Evolutionary conservation across 805 yeast species (phyloP), one percentile per base, ranked within the genome.

Genomic region (Ogataea saltuana): DNA sequence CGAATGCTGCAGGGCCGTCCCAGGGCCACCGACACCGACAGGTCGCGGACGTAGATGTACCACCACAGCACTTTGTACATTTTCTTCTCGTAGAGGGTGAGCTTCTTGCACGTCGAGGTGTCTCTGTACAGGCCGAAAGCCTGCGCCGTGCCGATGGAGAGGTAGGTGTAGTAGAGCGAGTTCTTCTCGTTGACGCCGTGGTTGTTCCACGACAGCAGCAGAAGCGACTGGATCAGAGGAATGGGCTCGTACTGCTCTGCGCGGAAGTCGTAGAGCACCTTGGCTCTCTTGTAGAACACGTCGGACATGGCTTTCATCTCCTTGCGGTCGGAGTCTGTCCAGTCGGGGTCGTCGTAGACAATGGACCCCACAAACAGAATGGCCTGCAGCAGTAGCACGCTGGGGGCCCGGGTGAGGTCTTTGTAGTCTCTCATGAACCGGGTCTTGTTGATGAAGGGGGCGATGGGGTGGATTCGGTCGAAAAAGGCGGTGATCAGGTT

Each of bases 1-100:
- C 81, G 83, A 39, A 85, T 81, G 45, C 71, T 70, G 3, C 75
- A 63, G 0, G 91, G 90, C 38, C 90, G 68, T n/a, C 90, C 93
- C 60, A 81, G 76, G 40, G 78, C 69, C 48, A 84, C 83, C 6
- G 50, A 45, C 2, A 49, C 40, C 6, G 45, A 23, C 12, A 45
- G 36, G 31, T 50, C 54, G 10, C 54, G 35, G 7, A 48, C 46
- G 29, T 38, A 51, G 11, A 49, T 34, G 21, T 30, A 41, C 53
- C 53, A 49, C 55, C 55, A 51, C 17, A 51, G 26, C 6, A 47
- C 6, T 16, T 44, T 48, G 41, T 49, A 52, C 44, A 50, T 41
- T 27, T 32, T 42, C 36, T 44, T 41, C 70, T 23, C 60, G 43
- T 47, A 50, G 13, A 11, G 8, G 1, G 51, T 23, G 12, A 50